Evolutionary conservation across 2,329 filamentous ascomycete species (phyloP), one percentile per base, ranked within the genome.

Genomic region (Penicillium janthinellum): DNA sequence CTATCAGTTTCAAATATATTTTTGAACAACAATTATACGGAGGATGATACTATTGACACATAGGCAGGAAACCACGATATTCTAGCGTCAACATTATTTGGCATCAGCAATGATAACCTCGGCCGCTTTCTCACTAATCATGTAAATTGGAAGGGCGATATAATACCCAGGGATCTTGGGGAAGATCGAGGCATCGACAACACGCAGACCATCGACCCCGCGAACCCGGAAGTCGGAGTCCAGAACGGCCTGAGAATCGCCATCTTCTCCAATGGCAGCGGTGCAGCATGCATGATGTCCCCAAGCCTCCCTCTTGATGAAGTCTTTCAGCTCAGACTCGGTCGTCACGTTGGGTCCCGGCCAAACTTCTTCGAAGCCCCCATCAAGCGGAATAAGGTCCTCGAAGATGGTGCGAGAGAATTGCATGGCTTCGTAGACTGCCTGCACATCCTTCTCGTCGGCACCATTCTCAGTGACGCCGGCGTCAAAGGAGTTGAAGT

Each of bases 181-280:
- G 61, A 84, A 88, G 1, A 83, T 77, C 28, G 79, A 83, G 0
- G 85, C 85, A 74, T 88, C 86, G 0, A 89, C 86, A 5, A 88
- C 86, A 38, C 86, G 76, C 56, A 88, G 69, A 0, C 83, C 81
- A 2, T 80, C 73, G 0, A 85, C 79, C 0, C 84, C 84, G 7
- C 82, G 75, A 1, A 88, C 86, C 8, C 80, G 76, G 68, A 88
- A 87, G 47, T 83, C 73, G 0, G 75, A 75, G 68, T 88, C 84
- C 49, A 88, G 69, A 2, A 86, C 83, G 14, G 83, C 83, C 55
- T 79, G 78, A 2, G 77, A 68, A 65, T 88, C 83, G 4, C 75
- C 75, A 45, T 82, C 79, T 1, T 76, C 75, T 0, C 86, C 85
- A 62, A 87, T 87, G 0, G 82, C 75, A 45, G 77, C 80, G 0